phyloP scores from a whole-genome alignment of 306 rosid species.

The Cicer chorassanicum region DNA sequence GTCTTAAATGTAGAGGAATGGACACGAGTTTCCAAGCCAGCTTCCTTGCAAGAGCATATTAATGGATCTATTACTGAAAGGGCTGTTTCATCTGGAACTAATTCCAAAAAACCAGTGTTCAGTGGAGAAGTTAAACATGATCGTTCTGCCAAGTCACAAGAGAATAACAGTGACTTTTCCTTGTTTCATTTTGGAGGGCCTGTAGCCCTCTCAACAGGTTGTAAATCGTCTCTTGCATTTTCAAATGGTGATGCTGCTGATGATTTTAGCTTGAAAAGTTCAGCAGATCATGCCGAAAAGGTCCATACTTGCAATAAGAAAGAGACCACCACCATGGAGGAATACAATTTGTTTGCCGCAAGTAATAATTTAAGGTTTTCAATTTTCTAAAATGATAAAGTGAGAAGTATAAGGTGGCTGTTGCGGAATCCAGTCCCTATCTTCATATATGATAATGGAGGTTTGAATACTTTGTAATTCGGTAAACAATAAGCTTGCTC shows the following conservation, averaged over 20 bases:
- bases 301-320: constrained; percentile 64
- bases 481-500: constrained; percentile 74
- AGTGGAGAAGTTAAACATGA: constrained; percentile 53
- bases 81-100: constrained; percentile 50
- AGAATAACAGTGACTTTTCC: constrained; percentile 64
- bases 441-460: constrained; percentile 63
- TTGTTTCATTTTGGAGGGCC: constrained; percentile 96
- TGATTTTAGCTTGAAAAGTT: constrained; percentile 51
- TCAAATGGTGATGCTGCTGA: constrained; percentile 52
- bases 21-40: constrained; percentile 50
- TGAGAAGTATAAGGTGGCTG: constrained; percentile 72
- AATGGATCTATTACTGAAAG: constrained; percentile 55
- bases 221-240: constrained; percentile 53
- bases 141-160: constrained; percentile 55
- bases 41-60: constrained; percentile 54
- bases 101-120: constrained; percentile 49
- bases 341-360: constrained; percentile 93
- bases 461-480: constrained; percentile 63
- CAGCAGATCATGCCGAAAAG: constrained; percentile 56
- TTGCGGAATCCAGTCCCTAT: constrained; percentile 60
- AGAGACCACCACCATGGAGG: constrained; percentile 72
- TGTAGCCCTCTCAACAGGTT: constrained; percentile 67
- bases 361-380: constrained; percentile 74
- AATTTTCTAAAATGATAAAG: constrained; percentile 66
- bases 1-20: constrained; percentile 57